Base-by-base conservation (phyloP, 1,139 yeast genomes). In the Trichomonascaceae sp. region DNA sequence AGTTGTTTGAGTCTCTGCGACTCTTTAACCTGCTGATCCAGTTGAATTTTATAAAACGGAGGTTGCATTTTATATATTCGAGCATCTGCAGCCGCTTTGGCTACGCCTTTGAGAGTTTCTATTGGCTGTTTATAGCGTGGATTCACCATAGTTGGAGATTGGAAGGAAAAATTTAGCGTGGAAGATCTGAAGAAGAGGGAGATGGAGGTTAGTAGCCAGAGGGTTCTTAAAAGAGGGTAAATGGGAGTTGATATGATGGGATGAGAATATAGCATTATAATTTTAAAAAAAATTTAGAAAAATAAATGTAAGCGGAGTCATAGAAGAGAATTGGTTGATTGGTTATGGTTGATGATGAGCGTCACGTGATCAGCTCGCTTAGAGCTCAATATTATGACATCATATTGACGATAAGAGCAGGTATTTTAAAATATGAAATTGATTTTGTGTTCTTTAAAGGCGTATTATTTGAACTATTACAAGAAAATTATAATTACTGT, bases 11-110 rank as follows among this genome's bases (percentile, higher is more conserved):
- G 47, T 36, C 58, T 55, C 22, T 61, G 60, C 6, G 58, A 58
- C 39, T 60, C 62, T 8, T 55, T 63, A 39, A 67, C 63, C 45
- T 60, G 57, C 38, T 58, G 53, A 45, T 60, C 53, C 47, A 58
- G 53, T 52, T 64, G 66, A 43, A 59, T 55, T 50, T 53, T 57
- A 45, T 59, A 55, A 52, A 63, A 64, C 1, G 67, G 64, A 7
- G 67, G 67, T 36, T 57, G 57, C 4, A 53, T 59, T 54, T 57
- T 54, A 32, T 45, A 52, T 57, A 60, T 54, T 20, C 53, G 51
- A 43, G 55, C 56, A 48, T 59, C 56, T 41, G 61, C 63, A 24
- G 59, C 55, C 54, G 55, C 59, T 54, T 55, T 56, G 41, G 64
- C 65, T 41, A 54, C 36, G 45, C 66, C 65, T 24, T 57, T 59